phyloP scores from a whole-genome alignment of 768 basidiomycete genomes.

The Termitomyces sp. region DNA sequence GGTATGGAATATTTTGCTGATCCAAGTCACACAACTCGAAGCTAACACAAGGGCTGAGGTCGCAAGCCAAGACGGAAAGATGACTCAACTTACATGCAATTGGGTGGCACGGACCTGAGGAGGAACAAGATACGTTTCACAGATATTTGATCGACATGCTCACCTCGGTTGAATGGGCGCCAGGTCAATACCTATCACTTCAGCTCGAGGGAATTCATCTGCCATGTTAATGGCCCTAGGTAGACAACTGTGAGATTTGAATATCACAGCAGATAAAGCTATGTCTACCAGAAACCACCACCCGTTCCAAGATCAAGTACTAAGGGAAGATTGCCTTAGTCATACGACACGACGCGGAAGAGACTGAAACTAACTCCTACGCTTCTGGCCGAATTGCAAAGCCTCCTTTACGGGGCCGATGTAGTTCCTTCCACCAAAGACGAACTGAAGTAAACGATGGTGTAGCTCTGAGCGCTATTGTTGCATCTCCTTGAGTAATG shows the following conservation, averaged over 20 bases:
- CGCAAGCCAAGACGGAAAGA: not conserved
- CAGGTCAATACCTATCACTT: conserved; percentile 68
- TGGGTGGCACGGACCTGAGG: not conserved
- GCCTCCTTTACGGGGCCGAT: conserved; percentile 61
- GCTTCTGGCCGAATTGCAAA: conserved; percentile 45
- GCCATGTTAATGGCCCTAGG: conserved; percentile 70
- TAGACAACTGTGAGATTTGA: not conserved
- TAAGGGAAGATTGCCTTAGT: not conserved
- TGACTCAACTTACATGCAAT: not conserved
- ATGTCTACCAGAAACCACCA: not conserved
- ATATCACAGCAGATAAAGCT: not conserved
- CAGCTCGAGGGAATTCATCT: conserved; percentile 64
- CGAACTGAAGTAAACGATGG: conserved; percentile 65
- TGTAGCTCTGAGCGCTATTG: conserved; percentile 57
- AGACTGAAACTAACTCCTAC: not conserved
- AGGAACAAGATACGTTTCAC: not conserved
- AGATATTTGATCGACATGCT: conserved; percentile 8
- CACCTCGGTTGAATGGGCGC: conserved; percentile 73
- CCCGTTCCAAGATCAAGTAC: not conserved
- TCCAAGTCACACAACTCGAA: conserved; percentile 74
- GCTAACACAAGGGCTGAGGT: conserved; percentile 27
- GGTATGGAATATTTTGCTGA: conserved; percentile 57
- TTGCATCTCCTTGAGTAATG: conserved; percentile 1
- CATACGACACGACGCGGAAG: not conserved
- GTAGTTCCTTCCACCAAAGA: conserved; percentile 61